These are phyloP conservation scores for Emergomyces orientalis DNA, from an alignment of 2,329 filamentous ascomycete genomes.

Conservation along the genomic window DNA sequence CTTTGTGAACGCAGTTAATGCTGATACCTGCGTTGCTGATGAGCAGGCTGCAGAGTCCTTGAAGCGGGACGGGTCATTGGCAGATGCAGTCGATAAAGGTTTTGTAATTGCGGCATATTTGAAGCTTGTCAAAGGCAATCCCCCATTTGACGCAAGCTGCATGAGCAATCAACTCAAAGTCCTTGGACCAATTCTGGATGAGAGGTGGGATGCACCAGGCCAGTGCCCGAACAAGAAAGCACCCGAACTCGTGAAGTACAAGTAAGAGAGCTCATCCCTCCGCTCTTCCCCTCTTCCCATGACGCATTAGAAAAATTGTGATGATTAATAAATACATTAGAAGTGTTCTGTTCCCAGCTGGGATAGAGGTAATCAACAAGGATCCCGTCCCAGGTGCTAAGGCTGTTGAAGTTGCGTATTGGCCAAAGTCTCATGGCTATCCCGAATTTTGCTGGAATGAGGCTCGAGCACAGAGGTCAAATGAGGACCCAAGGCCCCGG, in stretches of 20 bases:
- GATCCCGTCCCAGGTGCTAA: neutral
- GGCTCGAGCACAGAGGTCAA: neutral
- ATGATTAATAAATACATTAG: neutral
- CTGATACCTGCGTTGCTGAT: too few relatives aligned
- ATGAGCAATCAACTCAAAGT: too few relatives aligned
- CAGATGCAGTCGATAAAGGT: neutral
- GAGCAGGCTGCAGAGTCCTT: too few relatives aligned
- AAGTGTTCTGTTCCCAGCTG: neutral
- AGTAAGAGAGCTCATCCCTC: too few relatives aligned
- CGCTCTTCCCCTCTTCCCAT: too few relatives aligned
- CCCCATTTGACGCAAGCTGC: neutral
- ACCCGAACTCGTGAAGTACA: neutral
- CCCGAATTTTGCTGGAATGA: neutral
- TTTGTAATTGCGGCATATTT: neutral
- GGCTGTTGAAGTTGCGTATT: neutral
- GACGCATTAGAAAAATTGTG: neutral
- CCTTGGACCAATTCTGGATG: neutral
- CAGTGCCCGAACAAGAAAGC: neutral
- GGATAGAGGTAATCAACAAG: neutral
- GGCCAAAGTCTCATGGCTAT: neutral
- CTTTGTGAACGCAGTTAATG: neutral
- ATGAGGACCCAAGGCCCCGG: too few relatives aligned
- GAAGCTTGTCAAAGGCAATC: neutral
- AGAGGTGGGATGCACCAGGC: neutral
- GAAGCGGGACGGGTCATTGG: too few relatives aligned